Evolutionary conservation across 176 grass and related monocot species (phyloP).

Genomic region (Melocanna baccifera): DNA sequence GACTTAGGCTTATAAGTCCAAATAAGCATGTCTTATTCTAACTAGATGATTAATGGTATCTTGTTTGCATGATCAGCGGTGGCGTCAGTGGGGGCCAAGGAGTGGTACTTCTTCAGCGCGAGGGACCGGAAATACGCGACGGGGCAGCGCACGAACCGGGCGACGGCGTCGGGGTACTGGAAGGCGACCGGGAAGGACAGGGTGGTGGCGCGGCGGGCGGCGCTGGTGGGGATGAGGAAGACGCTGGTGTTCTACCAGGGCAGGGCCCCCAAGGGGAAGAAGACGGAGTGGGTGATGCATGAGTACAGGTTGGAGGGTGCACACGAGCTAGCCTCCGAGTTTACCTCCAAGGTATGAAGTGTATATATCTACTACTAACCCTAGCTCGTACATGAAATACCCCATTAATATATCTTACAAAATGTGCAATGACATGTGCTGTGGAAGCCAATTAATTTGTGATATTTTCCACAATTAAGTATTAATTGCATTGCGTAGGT

Average conservation of each 20-base stretch:
- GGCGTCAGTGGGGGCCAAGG: conserved; percentile 46
- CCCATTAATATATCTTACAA: background rate
- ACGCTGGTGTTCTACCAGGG: conserved; percentile 92
- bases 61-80: conserved; percentile 18
- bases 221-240: conserved; percentile 76
- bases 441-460: background rate
- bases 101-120: conserved; percentile 89
- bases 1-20: too few species aligned
- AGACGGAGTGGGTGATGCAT: conserved; percentile 98
- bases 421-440: background rate
- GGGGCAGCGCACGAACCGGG: conserved; percentile 76
- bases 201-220: conserved; percentile 32
- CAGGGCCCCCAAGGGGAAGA: conserved; percentile 82
- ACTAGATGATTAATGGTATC: background rate
- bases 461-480: background rate
- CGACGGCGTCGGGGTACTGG: conserved; percentile 76
- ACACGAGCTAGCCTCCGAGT: background rate
- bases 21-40: background rate
- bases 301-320: conserved; percentile 74
- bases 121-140: conserved; percentile 85
- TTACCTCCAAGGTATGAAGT: conserved; percentile 48
- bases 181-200: conserved; percentile 93
- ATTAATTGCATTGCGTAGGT: background rate
- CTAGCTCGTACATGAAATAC: background rate
- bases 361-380: background rate